Conservation (phyloP, 768 basidiomycete species). For the Mycena rosella region DNA sequence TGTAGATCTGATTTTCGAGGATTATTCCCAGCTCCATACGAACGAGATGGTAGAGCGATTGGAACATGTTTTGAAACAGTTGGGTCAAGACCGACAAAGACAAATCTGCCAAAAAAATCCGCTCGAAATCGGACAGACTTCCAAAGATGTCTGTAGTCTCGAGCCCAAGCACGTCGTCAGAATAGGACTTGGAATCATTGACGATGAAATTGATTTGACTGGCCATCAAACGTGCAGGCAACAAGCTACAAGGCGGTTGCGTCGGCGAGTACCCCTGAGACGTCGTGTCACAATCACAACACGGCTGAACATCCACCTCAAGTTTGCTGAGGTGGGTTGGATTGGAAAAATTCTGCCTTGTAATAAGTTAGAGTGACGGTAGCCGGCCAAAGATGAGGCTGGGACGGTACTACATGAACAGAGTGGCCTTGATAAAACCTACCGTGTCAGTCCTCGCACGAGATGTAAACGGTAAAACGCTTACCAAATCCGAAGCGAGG, state of each 20-base stretch:
- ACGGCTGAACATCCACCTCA: background rate
- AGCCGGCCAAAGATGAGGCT: no score
- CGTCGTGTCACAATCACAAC: background rate
- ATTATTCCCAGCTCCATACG: constrained; percentile 9
- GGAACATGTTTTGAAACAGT: background rate
- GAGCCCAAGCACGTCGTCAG: background rate
- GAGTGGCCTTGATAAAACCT: no score
- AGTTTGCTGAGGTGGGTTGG: no score
- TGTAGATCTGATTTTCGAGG: constrained; percentile 11
- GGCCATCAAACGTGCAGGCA: background rate
- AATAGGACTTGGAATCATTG: background rate
- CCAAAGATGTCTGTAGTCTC: background rate
- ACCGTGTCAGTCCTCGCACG: no score
- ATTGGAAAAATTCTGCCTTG: no score
- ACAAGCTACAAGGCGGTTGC: background rate
- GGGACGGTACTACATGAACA: no score
- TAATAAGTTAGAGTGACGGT: no score
- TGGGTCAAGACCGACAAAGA: background rate
- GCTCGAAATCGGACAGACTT: background rate
- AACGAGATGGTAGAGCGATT: constrained; percentile 9
- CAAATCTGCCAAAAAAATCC: background rate
- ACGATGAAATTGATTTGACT: background rate
- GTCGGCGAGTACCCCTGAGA: background rate
- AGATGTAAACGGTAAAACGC: no score
- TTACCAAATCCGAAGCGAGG: no score